Evolutionary conservation across 2,329 filamentous ascomycete genomes (phyloP).

Genomic region (Microsporum canis): DNA sequence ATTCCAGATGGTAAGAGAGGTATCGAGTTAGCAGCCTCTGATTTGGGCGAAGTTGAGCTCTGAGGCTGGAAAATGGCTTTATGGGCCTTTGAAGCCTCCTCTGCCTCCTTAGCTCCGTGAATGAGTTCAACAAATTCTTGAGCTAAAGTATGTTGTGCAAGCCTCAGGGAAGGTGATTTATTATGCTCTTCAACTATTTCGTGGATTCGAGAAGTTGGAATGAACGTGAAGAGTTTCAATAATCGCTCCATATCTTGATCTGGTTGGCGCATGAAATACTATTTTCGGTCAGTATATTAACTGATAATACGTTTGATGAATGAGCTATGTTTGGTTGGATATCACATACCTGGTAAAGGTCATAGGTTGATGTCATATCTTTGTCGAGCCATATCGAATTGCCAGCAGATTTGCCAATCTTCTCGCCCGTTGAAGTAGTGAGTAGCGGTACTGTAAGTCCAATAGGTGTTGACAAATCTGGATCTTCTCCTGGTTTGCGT

Average conservation of each 20-base stretch:
- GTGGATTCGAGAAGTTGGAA: conserved; percentile 59
- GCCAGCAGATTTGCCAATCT: conserved; percentile 89
- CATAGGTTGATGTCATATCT: conserved; percentile 67
- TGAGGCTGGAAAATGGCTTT: conserved; percentile 35
- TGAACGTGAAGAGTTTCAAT: conserved; percentile 81
- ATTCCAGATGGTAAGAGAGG: conserved; percentile 16
- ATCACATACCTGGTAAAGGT: conserved; percentile 58
- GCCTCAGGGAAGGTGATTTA: conserved; percentile 55
- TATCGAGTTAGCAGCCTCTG: neutral
- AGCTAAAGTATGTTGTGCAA: conserved; percentile 74
- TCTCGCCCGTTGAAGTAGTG: conserved; percentile 71
- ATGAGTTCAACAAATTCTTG: conserved; percentile 69
- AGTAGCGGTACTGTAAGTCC: conserved; percentile 87
- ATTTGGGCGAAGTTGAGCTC: conserved; percentile 18
- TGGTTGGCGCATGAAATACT: conserved; percentile 74
- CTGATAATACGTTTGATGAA: neutral
- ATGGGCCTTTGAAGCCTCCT: conserved; percentile 49
- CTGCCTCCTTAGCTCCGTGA: conserved; percentile 57
- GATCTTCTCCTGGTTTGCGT: conserved; percentile 14
- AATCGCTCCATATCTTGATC: conserved; percentile 73
- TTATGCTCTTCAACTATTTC: conserved; percentile 57
- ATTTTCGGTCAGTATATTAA: conserved; percentile 20
- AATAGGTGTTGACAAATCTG: conserved; percentile 45
- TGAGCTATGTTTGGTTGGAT: neutral
- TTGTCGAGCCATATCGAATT: conserved; percentile 89